Conservation (phyloP, 495 filamentous ascomycete genomes). For the Xeromyces bisporus region DNA sequence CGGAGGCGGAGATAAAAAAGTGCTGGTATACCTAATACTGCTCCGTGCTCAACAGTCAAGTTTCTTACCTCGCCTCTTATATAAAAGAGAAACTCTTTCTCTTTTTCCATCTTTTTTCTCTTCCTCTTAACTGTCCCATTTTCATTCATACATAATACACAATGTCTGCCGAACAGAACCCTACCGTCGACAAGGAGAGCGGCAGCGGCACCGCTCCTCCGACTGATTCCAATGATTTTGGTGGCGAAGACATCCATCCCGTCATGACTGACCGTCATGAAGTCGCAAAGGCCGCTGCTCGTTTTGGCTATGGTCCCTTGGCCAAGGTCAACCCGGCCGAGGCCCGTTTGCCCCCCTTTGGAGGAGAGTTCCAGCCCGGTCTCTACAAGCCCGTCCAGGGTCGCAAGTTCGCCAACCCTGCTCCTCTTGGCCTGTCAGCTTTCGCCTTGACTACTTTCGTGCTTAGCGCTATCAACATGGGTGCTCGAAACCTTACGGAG, state of each 20-base stretch:
- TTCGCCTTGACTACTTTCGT: slow-evolving; percentile 96
- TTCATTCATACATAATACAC: neutral
- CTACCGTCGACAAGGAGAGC: neutral
- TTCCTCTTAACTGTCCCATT: neutral
- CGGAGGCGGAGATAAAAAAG: too few relatives aligned
- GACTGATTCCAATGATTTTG: too few relatives aligned
- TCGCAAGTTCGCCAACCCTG: slow-evolving; percentile 78
- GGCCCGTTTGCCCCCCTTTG: slow-evolving; percentile 61
- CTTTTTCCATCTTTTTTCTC: too few relatives aligned
- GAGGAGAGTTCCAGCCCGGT: slow-evolving; percentile 93
- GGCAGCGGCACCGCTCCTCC: too few relatives aligned
- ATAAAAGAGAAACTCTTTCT: too few relatives aligned
- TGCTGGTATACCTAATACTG: too few relatives aligned
- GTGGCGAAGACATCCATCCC: neutral
- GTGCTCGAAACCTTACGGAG: slow-evolving; percentile 36
- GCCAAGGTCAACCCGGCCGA: slow-evolving; percentile 48
- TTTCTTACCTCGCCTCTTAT: too few relatives aligned
- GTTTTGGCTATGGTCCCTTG: slow-evolving; percentile 47
- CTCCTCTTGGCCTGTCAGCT: slow-evolving; percentile 68
- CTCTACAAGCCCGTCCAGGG: slow-evolving; percentile 57
- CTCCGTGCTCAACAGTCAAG: too few relatives aligned
- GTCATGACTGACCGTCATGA: slow-evolving; percentile 24
- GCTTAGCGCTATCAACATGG: slow-evolving; percentile 69
- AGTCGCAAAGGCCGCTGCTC: slow-evolving; percentile 27
- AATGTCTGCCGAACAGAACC: neutral